Conservation (phyloP, 352 stramenopile species). For the Stephanocyclus meneghinianus region DNA sequence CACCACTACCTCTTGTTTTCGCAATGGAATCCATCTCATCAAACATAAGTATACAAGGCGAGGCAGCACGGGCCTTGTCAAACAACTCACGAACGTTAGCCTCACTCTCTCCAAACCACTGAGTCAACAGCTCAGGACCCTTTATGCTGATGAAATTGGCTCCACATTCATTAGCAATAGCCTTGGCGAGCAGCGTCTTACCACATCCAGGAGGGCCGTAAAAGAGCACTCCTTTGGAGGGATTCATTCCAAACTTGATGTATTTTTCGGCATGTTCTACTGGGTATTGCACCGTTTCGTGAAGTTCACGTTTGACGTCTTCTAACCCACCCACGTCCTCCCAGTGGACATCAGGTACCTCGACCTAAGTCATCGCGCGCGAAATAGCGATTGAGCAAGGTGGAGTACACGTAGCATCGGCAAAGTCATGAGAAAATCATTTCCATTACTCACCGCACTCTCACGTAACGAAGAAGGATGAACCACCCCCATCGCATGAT, state of each 20-base stretch:
- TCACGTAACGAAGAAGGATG: constrained; percentile 94
- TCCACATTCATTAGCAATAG: constrained; percentile 96
- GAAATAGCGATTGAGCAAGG: not conserved
- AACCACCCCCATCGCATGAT: constrained; percentile 88
- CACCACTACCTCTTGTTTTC: constrained; percentile 89
- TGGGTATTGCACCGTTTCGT: constrained; percentile 97
- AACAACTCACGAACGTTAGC: constrained; percentile 98
- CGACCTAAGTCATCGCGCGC: constrained; percentile 37
- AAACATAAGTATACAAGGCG: constrained; percentile 99
- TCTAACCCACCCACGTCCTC: constrained; percentile 96
- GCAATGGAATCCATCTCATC: constrained; percentile 99
- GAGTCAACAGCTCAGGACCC: constrained; percentile 97
- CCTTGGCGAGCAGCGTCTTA: constrained; percentile 98
- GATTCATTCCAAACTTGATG: constrained; percentile 95
- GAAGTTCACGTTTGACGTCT: constrained; percentile 95
- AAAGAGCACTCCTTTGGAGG: constrained; percentile 95
- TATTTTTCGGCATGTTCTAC: constrained; percentile 95
- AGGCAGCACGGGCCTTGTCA: constrained; percentile 97
- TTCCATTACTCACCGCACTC: constrained; percentile 54
- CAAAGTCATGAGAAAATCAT: constrained; percentile 10
- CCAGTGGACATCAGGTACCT: constrained; percentile 96
- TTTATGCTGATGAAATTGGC: constrained; percentile 95
- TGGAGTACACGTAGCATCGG: not conserved
- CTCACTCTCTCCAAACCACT: constrained; percentile 99
- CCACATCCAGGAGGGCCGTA: constrained; percentile 96